phyloP scores from a whole-genome alignment of 2,329 filamentous ascomycete genomes.

The Bertia moriformis region DNA sequence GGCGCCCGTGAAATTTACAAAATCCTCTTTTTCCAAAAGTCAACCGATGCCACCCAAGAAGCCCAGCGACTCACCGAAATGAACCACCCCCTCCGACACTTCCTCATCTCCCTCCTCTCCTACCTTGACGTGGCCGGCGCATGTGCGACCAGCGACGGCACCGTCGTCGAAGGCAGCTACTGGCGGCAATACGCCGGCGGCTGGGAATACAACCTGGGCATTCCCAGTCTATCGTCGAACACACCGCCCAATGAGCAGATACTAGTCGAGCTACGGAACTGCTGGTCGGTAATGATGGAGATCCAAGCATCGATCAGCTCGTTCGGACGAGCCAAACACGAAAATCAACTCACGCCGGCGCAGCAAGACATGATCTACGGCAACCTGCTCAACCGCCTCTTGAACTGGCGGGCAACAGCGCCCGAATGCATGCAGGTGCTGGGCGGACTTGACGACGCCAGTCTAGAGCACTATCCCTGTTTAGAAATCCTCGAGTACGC shows the following conservation, averaged over 20 bases:
- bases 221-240: constrained; percentile 5
- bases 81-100: constrained; percentile 15
- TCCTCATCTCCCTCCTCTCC: constrained; percentile 20
- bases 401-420: constrained; percentile 5
- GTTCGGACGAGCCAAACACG: constrained; percentile 3
- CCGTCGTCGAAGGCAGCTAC: constrained; percentile 19
- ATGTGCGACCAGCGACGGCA: constrained; percentile 18
- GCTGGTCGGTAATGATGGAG: constrained; percentile 7
- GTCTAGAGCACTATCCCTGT: constrained; percentile 5
- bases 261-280: constrained; percentile 6
- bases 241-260: constrained; percentile 2
- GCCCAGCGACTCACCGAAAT: background rate
- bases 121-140: constrained; percentile 22
- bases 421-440: constrained; percentile 1
- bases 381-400: constrained; percentile 4
- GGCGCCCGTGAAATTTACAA: constrained; percentile 21
- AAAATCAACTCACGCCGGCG: constrained; percentile 1
- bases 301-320: constrained; percentile 6
- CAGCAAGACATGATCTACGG: constrained; percentile 3
- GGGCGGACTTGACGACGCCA: background rate
- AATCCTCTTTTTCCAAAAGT: constrained; percentile 12
- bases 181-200: constrained; percentile 19
- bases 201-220: constrained; percentile 16
- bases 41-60: background rate
- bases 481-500: constrained; percentile 16